Evolutionary conservation across 2,329 filamentous ascomycete species (phyloP), one percentile per base, ranked within the genome.

Genomic region (Fusarium proliferatum): DNA sequence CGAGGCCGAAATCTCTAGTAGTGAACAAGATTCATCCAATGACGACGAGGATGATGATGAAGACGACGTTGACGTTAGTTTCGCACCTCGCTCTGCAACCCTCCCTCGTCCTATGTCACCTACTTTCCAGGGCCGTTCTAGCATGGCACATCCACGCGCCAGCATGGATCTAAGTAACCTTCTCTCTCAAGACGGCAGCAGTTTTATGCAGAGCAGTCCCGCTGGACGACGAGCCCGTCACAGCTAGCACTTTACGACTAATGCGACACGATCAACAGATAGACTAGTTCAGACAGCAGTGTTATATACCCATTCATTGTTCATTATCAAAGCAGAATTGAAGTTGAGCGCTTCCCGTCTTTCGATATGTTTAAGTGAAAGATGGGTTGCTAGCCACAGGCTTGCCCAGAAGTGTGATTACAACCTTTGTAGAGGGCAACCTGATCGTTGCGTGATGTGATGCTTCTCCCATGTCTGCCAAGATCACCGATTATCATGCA

Each of bases 1-100:
- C 5, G 92, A 94, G 73, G 91, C 86, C 13, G 90, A 91, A 58
- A 74, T 90, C 58, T 87, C 82, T 67, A 89, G 86, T 77, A 88
- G 86, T 69, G 84, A 84, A 55, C 82, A 84, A 30, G 84, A 84
- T 10, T 81, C 84, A 16, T 78, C 78, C 21, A 80, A 78, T 12
- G 79, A 79, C 15, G 81, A 84, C 5, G 77, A 82, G 1, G 75
- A 73, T 5, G 77, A 73, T 11, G 77, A 78, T 15, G 76, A 83
- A 15, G 77, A 82, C 6, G 75, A 73, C 4, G 46, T 73, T 15
- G 71, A 74, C 51, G 80, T 84, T 61, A 84, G 83, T 69, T 86
- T 85, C 62, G 82, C 79, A 39, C 83, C 82, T 49, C 76, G 82
- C n/a, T 77, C 80, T 12, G 78, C 80, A 12, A 76, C 76, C 26